phyloP scores from a whole-genome alignment of 208 protist genomes.

The Trypanosoma cruzi region DNA sequence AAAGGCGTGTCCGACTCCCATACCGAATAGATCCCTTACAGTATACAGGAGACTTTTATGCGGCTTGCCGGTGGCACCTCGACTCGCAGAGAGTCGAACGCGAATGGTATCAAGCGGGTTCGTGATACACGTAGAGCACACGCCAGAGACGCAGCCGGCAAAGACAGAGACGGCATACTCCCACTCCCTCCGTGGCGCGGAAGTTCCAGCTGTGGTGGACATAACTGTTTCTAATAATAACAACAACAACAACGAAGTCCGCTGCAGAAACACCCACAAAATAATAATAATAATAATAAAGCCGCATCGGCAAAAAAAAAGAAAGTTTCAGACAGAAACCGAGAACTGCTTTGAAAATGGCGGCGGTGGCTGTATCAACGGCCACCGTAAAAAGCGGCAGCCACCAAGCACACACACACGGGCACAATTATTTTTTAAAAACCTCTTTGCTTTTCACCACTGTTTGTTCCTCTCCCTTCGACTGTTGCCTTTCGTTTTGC shows the following conservation, averaged over 20 bases:
- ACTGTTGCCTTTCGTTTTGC: constrained; percentile 2
- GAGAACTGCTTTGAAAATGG: not conserved
- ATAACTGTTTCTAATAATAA: constrained; percentile 2
- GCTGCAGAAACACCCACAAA: not conserved
- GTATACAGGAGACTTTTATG: constrained; percentile 83
- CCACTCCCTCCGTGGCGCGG: constrained; percentile 12
- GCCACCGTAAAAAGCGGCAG: not conserved
- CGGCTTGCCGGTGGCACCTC: constrained; percentile 67
- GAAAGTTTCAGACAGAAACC: constrained; percentile 12
- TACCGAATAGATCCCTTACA: constrained; percentile 62
- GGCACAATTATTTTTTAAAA: constrained; percentile 1
- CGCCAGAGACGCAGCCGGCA: constrained; percentile 83
- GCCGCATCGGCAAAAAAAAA: constrained; percentile 1
- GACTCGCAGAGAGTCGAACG: constrained; percentile 73
- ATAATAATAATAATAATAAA: not conserved
- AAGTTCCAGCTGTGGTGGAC: not conserved
- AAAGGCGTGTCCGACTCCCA: constrained; percentile 76
- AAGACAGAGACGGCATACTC: constrained; percentile 76
- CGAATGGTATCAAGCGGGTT: constrained; percentile 92
- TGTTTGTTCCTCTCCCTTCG: constrained; percentile 14
- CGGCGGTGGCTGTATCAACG: not conserved
- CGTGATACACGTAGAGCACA: constrained; percentile 86
- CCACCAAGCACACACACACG: constrained; percentile 4
- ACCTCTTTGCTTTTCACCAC: constrained; percentile 6
- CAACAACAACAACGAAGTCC: constrained; percentile 5